Evolutionary conservation across 306 rosid species (phyloP).

Genomic region (Quercus aquifolioides): DNA sequence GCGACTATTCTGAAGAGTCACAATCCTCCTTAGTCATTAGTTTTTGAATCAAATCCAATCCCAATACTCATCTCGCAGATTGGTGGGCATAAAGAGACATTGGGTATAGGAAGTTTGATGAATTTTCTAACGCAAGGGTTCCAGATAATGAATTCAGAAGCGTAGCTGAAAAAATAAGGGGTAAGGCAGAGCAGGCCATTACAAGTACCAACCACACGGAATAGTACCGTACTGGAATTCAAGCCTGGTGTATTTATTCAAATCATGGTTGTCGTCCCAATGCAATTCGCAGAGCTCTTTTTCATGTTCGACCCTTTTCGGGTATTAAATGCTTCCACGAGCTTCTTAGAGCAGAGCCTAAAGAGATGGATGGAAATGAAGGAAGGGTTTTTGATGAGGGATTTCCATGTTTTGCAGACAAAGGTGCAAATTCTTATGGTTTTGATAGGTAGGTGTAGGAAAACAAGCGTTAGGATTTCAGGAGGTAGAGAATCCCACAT

Average conservation of each 20-base stretch:
- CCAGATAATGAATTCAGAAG: neutral
- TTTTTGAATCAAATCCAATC: conserved; percentile 21
- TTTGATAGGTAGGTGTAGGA: conserved; percentile 2
- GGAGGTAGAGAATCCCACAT: neutral
- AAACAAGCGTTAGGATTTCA: conserved; percentile 4
- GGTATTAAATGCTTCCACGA: neutral
- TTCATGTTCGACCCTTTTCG: neutral
- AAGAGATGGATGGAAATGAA: conserved; percentile 20
- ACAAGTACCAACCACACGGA: neutral
- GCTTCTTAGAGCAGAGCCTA: neutral
- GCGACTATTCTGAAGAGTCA: neutral
- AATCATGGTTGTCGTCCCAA: too few relatives aligned
- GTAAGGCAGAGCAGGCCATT: conserved; percentile 20
- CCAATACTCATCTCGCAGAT: neutral
- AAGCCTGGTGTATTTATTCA: too few relatives aligned
- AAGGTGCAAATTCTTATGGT: conserved; percentile 7
- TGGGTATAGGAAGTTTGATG: conserved; percentile 17
- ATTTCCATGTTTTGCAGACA: conserved; percentile 24
- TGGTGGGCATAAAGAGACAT: neutral
- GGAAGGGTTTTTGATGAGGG: neutral
- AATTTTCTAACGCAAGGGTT: conserved; percentile 24
- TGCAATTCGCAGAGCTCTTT: too few relatives aligned
- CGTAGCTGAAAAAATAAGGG: neutral
- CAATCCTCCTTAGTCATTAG: conserved; percentile 13
- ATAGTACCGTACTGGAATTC: neutral